Percentiles rank a stretch among this genome's conserved stretches.
These are phyloP conservation scores for Apium graveolens DNA, from an alignment of 129 eudicot species.

Conservation along the genomic window DNA sequence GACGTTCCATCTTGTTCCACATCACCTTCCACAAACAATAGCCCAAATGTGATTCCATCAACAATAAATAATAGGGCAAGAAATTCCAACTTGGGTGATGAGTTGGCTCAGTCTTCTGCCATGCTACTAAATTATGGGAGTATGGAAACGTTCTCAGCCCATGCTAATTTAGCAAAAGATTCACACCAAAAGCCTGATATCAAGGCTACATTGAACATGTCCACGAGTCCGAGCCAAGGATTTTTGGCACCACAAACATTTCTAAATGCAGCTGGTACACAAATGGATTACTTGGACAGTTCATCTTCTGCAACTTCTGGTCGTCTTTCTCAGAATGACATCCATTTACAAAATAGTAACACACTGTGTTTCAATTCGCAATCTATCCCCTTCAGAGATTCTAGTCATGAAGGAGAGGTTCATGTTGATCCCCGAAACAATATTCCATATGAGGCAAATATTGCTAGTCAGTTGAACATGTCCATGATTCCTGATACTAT, in stretches of 20 bases:
- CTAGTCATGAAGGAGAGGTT: constrained; percentile 49
- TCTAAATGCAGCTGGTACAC: constrained; percentile 45
- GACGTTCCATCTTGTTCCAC: constrained; percentile 94
- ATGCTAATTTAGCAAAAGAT: constrained; percentile 36
- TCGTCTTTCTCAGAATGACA: constrained; percentile 57
- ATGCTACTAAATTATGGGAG: constrained; percentile 37
- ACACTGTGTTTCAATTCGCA: constrained; percentile 62
- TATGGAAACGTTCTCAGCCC: constrained; percentile 41
- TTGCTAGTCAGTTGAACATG: constrained; percentile 52
- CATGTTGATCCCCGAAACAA: constrained; percentile 41
- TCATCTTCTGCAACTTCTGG: constrained; percentile 89
- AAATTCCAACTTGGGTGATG: constrained; percentile 31
- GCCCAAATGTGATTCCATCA: constrained; percentile 36
- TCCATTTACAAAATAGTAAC: constrained; percentile 42
- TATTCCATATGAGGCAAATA: constrained; percentile 38
- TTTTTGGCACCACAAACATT: constrained; percentile 50
- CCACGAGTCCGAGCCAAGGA: constrained; percentile 60
- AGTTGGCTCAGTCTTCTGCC: constrained; percentile 44
- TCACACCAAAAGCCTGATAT: constrained; percentile 50
- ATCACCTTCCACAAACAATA: constrained; percentile 81
- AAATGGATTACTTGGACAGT: constrained; percentile 76
- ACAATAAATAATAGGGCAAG: constrained; percentile 40
- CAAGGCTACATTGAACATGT: constrained; percentile 49
- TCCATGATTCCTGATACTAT: constrained; percentile 65
- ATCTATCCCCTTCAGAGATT: constrained; percentile 45